These are phyloP conservation scores for Xerocomellus dryophilus DNA, from an alignment of 768 basidiomycete genomes.

Conservation along the genomic window DNA sequence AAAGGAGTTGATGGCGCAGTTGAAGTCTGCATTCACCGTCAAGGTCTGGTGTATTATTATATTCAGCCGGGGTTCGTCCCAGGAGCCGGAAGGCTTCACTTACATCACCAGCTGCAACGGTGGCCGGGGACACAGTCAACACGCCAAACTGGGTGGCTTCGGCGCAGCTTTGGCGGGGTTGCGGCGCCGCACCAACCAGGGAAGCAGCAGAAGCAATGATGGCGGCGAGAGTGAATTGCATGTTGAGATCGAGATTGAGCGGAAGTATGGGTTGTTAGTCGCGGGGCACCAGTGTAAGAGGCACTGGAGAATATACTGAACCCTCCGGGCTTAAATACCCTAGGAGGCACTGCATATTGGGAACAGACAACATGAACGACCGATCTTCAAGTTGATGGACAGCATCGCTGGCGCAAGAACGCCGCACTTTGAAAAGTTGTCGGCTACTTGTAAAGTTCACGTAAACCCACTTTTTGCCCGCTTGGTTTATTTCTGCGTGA, in stretches of 20 bases:
- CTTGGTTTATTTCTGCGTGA: not conserved
- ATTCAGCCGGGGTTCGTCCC: not conserved
- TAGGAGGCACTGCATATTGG: not conserved
- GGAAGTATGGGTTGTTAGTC: not conserved
- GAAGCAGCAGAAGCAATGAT: constrained; percentile 10
- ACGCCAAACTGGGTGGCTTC: constrained; percentile 23
- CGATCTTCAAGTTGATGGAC: not conserved
- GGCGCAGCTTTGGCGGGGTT: constrained; percentile 20
- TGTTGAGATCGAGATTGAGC: constrained; percentile 1
- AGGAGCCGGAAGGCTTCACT: not conserved
- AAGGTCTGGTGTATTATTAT: constrained; percentile 12
- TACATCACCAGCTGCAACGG: constrained; percentile 25
- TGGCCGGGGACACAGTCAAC: constrained; percentile 19
- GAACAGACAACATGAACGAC: not conserved
- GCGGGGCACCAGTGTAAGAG: not conserved
- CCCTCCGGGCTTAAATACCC: constrained; percentile 10
- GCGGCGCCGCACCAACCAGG: constrained; percentile 19
- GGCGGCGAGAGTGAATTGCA: constrained; percentile 17
- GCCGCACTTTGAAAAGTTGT: not conserved
- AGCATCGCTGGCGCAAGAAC: not conserved
- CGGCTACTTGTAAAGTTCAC: not conserved
- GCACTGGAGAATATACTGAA: not conserved
- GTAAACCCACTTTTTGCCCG: not conserved
- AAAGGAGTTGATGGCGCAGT: constrained; percentile 23
- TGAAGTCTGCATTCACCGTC: constrained; percentile 23